Conservation (phyloP, 768 basidiomycete genomes). For the Suillus occidentalis region DNA sequence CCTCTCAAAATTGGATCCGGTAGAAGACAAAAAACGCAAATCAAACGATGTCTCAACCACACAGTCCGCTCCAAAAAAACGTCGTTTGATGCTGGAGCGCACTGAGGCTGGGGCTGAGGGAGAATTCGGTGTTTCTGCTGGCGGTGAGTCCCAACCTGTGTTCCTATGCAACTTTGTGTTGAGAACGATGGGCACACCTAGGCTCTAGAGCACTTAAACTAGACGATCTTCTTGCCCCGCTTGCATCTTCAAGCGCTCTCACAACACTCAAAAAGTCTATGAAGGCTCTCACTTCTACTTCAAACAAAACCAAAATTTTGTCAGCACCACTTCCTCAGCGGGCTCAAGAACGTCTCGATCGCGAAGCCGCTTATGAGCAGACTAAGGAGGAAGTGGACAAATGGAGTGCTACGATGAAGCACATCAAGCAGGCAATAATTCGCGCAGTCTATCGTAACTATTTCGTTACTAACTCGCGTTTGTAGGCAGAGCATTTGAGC, state of each 20-base stretch:
- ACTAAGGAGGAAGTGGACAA: constrained; percentile 92
- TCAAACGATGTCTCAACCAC: constrained; percentile 17
- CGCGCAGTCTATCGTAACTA: background rate
- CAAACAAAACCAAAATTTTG: constrained; percentile 58
- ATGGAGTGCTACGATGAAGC: constrained; percentile 91
- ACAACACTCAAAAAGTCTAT: constrained; percentile 69
- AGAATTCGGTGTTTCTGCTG: constrained; percentile 72
- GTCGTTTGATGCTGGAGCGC: constrained; percentile 61
- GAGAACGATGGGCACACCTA: constrained; percentile 20
- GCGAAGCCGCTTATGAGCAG: constrained; percentile 92
- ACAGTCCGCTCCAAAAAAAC: constrained; percentile 44
- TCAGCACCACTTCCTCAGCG: constrained; percentile 85
- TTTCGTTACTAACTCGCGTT: constrained; percentile 8
- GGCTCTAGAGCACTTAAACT: constrained; percentile 57
- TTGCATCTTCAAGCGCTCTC: constrained; percentile 58
- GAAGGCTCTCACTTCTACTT: constrained; percentile 58
- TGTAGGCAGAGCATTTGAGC: constrained; percentile 80
- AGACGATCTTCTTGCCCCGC: constrained; percentile 75
- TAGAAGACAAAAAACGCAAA: constrained; percentile 59
- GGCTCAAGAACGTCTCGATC: constrained; percentile 85
- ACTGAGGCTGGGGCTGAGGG: constrained; percentile 80
- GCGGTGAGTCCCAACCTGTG: constrained; percentile 10
- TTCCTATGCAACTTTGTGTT: background rate
- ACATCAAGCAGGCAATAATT: constrained; percentile 72
- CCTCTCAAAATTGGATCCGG: constrained; percentile 61